Percentiles rank a stretch among this genome's conserved stretches.
These are phyloP conservation scores for Jaenimonas drosophilae DNA, from an alignment of 208 protist genomes.

Conservation along the genomic window DNA sequence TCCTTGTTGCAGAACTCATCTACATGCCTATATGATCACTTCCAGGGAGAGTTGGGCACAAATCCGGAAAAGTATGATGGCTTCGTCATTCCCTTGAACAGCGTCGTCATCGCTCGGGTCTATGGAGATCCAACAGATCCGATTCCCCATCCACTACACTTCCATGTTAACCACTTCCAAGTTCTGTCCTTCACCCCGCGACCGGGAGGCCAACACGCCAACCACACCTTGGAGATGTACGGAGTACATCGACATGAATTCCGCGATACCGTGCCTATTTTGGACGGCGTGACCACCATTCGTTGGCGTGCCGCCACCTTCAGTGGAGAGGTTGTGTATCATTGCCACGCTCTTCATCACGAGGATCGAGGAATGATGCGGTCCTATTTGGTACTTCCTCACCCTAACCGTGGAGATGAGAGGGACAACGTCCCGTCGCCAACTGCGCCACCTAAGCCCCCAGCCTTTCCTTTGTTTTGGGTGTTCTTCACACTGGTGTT, in stretches of 20 bases:
- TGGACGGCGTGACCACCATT: constrained; percentile 71
- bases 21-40: constrained; percentile 59
- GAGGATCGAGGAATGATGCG: constrained; percentile 85
- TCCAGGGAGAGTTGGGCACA: constrained; percentile 29
- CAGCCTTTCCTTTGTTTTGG: background rate
- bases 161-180: constrained; percentile 85
- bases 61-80: constrained; percentile 25
- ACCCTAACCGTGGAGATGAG: constrained; percentile 9
- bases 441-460: background rate
- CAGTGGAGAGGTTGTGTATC: constrained; percentile 71
- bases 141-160: constrained; percentile 71
- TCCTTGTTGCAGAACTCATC: constrained; percentile 35
- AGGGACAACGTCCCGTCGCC: background rate
- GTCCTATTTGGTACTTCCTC: constrained; percentile 52
- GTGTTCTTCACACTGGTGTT: constrained; percentile 3
- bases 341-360: constrained; percentile 75
- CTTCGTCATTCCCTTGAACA: constrained; percentile 58
- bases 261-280: constrained; percentile 80
- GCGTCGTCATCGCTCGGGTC: constrained; percentile 45
- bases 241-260: constrained; percentile 47
- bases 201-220: constrained; percentile 57
- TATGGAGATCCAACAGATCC: constrained; percentile 62
- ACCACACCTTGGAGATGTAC: constrained; percentile 59
- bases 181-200: constrained; percentile 61
- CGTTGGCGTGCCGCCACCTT: constrained; percentile 74